Conservation (phyloP, 2,329 filamentous ascomycete species). For the Neurospora crassa region DNA sequence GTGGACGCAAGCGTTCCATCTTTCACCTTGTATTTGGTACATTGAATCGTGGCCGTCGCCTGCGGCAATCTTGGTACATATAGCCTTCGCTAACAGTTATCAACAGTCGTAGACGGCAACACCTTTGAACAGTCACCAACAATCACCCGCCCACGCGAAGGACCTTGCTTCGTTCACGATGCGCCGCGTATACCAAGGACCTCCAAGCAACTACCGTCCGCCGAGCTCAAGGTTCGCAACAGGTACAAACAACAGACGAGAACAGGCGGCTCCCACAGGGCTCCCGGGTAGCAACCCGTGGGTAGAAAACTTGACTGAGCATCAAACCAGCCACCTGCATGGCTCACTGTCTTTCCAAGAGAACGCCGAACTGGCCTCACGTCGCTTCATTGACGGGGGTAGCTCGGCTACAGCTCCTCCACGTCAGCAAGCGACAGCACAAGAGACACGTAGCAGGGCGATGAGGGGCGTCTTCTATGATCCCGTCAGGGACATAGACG, state of each 20-base stretch:
- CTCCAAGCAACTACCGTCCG: not conserved
- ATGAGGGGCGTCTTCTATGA: not conserved
- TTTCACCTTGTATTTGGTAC: not conserved
- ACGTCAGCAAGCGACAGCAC: not conserved
- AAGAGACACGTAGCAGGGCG: not conserved
- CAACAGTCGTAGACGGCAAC: not conserved
- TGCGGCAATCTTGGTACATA: no score
- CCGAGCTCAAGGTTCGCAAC: not conserved
- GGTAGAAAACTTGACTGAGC: not conserved
- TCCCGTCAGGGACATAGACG: not conserved
- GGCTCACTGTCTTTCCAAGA: not conserved
- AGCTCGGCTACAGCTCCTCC: not conserved
- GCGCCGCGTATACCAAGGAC: not conserved
- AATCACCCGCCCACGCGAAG: not conserved
- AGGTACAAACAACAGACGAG: not conserved
- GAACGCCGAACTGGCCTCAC: not conserved
- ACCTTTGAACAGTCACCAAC: not conserved
- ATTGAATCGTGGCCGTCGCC: not conserved
- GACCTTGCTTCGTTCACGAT: not conserved
- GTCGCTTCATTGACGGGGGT: not conserved
- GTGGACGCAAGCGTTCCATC: not conserved
- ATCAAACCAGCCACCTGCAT: not conserved
- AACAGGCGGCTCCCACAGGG: not conserved
- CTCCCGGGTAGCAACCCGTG: not conserved
- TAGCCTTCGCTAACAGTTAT: not conserved